phyloP scores from a whole-genome alignment of 2,329 filamentous ascomycete species.

The Colletotrichum filicis region DNA sequence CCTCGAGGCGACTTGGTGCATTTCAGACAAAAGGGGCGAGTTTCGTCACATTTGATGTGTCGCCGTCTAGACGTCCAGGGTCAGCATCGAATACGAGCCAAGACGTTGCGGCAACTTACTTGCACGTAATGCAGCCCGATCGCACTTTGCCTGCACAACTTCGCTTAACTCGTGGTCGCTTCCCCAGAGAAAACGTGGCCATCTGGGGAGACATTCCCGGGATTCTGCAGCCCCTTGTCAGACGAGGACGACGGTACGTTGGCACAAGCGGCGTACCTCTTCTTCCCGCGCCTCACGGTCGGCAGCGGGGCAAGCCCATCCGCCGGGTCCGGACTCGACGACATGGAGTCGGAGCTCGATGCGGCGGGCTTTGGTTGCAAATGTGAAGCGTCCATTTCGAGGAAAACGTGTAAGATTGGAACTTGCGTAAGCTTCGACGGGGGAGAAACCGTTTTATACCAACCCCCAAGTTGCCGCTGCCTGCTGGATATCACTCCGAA shows the following conservation, averaged over 20 bases:
- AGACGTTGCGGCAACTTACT: constrained; percentile 1
- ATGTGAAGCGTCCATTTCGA: background rate
- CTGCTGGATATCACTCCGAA: background rate
- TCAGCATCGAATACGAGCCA: too few relatives aligned
- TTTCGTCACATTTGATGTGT: constrained; percentile 56
- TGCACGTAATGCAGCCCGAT: constrained; percentile 36
- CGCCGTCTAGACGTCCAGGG: constrained; percentile 36
- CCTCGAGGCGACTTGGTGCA: constrained; percentile 55
- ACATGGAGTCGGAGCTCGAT: background rate
- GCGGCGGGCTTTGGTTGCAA: background rate
- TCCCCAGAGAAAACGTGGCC: constrained; percentile 6
- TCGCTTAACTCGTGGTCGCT: background rate
- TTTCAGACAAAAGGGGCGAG: constrained; percentile 52
- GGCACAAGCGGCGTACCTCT: constrained; percentile 1
- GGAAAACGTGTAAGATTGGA: background rate
- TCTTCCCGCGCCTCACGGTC: constrained; percentile 5
- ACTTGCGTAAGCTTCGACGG: background rate
- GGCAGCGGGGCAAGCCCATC: constrained; percentile 5
- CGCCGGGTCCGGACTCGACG: background rate
- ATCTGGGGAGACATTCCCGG: constrained; percentile 20
- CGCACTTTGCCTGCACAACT: constrained; percentile 19
- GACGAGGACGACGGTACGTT: background rate
- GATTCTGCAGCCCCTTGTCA: background rate
- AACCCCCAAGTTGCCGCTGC: background rate
- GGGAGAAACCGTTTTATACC: background rate